phyloP scores from a whole-genome alignment of 441 rosid species.

The Populus hybrid region DNA sequence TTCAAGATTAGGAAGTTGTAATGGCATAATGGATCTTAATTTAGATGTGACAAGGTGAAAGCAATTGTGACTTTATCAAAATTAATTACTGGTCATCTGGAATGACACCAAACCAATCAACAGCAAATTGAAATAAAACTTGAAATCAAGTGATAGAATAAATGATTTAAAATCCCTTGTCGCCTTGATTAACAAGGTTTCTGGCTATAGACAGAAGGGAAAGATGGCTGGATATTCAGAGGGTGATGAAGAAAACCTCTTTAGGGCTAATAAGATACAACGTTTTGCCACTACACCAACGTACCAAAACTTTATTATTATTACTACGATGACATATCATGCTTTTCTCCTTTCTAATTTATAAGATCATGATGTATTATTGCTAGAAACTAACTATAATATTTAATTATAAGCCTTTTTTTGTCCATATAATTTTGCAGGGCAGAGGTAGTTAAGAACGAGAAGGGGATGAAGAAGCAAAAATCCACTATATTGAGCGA shows the following conservation, averaged over 20 bases:
- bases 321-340: too few relatives aligned
- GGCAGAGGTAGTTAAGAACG: neutral
- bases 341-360: neutral
- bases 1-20: too few relatives aligned
- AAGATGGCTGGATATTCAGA: neutral
- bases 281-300: neutral
- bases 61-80: too few relatives aligned
- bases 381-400: neutral
- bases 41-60: too few relatives aligned
- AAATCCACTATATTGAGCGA: neutral
- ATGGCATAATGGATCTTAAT: too few relatives aligned
- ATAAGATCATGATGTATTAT: neutral
- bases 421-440: neutral
- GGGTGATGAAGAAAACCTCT: neutral
- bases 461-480: conserved; percentile 12
- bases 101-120: neutral
- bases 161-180: neutral
- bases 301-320: neutral
- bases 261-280: neutral
- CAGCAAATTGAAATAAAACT: neutral
- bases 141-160: neutral
- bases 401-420: too few relatives aligned
- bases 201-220: neutral
- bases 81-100: neutral
- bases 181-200: neutral